Conservation (phyloP, 1,284 basidiomycete species). For the Entoloma clypeatum region DNA sequence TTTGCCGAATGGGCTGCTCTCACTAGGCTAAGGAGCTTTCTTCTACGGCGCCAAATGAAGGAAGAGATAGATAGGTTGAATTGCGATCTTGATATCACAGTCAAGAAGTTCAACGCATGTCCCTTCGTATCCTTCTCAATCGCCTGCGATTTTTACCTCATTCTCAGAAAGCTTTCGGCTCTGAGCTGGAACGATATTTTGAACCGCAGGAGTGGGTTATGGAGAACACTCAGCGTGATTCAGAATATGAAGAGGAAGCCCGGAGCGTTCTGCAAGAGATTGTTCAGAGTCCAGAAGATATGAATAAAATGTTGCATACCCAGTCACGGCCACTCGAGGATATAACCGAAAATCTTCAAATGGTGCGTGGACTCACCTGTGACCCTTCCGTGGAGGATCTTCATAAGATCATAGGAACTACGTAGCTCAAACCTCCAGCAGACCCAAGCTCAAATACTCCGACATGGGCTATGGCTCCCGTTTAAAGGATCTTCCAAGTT, state of each 20-base stretch:
- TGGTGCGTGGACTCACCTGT: constrained; percentile 23
- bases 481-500: constrained; percentile 33
- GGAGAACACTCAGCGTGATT: constrained; percentile 23
- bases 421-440: constrained; percentile 30
- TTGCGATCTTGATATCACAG: constrained; percentile 34
- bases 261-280: constrained; percentile 34
- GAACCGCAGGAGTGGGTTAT: too few relatives aligned
- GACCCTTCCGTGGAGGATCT: neutral
- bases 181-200: too few relatives aligned
- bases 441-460: constrained; percentile 30
- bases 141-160: neutral
- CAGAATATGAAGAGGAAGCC: constrained; percentile 38
- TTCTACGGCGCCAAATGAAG: constrained; percentile 37
- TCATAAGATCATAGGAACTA: constrained; percentile 30
- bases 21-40: constrained; percentile 35
- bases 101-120: constrained; percentile 30
- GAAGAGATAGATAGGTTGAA: constrained; percentile 37
- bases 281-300: constrained; percentile 31
- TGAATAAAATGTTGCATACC: constrained; percentile 28
- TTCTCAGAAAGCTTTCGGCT: too few relatives aligned
- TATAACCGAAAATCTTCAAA: constrained; percentile 41
- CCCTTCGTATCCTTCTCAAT: neutral
- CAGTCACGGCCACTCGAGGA: constrained; percentile 30
- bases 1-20: constrained; percentile 36
- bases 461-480: constrained; percentile 35